Percentiles rank a stretch among this genome's conserved stretches.
These are phyloP conservation scores for Phylloporus sp. DNA, from an alignment of 768 basidiomycete genomes.

Conservation along the genomic window DNA sequence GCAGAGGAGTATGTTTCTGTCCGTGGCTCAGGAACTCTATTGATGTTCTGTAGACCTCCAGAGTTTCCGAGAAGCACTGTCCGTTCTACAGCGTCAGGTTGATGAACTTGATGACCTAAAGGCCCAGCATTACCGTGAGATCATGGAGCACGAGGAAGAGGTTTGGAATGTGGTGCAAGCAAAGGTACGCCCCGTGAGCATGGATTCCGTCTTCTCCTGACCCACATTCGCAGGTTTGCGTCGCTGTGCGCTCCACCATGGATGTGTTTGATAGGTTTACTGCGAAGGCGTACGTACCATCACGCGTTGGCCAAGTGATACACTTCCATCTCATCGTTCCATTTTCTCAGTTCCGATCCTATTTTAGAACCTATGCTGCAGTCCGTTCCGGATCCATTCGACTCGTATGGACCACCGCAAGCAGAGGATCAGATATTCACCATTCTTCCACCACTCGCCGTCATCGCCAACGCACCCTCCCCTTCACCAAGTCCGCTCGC, in stretches of 20 bases:
- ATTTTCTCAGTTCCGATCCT: constrained; percentile 65
- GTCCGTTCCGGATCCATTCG: constrained; percentile 88
- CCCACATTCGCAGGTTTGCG: constrained; percentile 52
- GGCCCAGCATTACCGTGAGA: constrained; percentile 79
- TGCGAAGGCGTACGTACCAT: constrained; percentile 69
- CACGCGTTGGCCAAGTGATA: constrained; percentile 1
- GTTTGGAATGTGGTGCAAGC: constrained; percentile 91
- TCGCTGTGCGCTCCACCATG: constrained; percentile 85
- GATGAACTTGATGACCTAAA: constrained; percentile 89
- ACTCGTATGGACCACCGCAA: constrained; percentile 84
- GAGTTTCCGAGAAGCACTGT: constrained; percentile 79
- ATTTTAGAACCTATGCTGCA: constrained; percentile 89
- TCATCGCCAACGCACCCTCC: constrained; percentile 63
- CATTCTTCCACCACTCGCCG: constrained; percentile 82
- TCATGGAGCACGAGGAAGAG: constrained; percentile 89
- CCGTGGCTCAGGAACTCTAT: constrained; percentile 4
- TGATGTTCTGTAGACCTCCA: constrained; percentile 64
- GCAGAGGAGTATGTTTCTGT: constrained; percentile 64
- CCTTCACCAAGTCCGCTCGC: constrained; percentile 59
- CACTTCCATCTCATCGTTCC: constrained; percentile 9
- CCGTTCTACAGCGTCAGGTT: constrained; percentile 81
- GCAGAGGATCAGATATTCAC: constrained; percentile 90
- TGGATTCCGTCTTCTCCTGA: constrained; percentile 8
- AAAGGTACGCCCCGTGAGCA: constrained; percentile 50
- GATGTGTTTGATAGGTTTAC: constrained; percentile 89